These are phyloP conservation scores for Achaetomiella virescens DNA, from an alignment of 495 filamentous ascomycete genomes.

Conservation along the genomic window DNA sequence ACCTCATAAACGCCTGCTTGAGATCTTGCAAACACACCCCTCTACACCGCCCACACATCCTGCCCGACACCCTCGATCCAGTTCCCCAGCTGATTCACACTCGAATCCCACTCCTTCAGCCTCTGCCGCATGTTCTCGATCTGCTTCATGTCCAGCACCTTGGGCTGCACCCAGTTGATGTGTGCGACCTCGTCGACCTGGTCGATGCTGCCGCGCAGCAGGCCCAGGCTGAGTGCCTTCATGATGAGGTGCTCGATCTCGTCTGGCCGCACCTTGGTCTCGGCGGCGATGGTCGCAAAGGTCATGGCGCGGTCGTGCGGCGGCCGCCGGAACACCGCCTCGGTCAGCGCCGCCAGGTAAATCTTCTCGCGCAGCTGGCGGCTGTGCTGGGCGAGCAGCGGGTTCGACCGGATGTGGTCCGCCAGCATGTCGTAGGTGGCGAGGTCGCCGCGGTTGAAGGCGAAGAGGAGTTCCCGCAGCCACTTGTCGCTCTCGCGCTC, in stretches of 20 bases:
- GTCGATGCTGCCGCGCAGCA: conserved; percentile 89
- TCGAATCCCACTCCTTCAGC: conserved; percentile 88
- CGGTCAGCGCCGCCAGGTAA: conserved; percentile 87
- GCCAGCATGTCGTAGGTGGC: conserved; percentile 75
- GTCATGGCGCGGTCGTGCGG: conserved; percentile 93
- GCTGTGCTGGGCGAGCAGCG: conserved; percentile 70
- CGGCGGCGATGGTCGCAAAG: conserved; percentile 76
- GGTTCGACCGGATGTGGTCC: conserved; percentile 67
- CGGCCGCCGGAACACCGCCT: conserved; percentile 91
- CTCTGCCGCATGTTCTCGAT: conserved; percentile 88
- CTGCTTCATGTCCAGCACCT: conserved; percentile 91
- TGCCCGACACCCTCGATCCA: conserved; percentile 88
- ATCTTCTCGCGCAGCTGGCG: conserved; percentile 94
- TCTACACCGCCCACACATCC: conserved; percentile 80
- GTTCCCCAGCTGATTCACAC: conserved; percentile 88
- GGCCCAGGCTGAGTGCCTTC: conserved; percentile 90
- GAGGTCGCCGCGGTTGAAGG: conserved; percentile 95
- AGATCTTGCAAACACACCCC: not conserved
- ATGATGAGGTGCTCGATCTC: conserved; percentile 98
- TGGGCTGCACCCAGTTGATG: conserved; percentile 98
- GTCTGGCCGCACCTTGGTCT: conserved; percentile 83
- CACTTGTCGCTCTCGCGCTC: conserved; percentile 57
- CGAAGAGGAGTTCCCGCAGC: conserved; percentile 90
- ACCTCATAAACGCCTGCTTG: not conserved
- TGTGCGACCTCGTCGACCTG: conserved; percentile 90